Base-by-base conservation (phyloP, 352 stramenopile genomes). In the Phytopythium mirpurense region DNA sequence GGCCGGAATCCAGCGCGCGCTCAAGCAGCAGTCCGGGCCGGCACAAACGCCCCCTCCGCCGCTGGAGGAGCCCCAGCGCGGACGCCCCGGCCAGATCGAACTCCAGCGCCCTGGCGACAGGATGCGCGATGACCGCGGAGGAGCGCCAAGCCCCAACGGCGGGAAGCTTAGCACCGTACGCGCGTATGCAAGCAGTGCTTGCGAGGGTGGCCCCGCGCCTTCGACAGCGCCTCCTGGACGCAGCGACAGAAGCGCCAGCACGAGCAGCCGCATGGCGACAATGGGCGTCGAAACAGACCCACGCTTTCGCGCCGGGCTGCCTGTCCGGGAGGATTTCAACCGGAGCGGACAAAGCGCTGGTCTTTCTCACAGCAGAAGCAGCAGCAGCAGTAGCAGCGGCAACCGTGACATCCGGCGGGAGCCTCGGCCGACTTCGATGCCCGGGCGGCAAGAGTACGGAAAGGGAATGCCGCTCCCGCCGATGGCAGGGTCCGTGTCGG, bases 1-100 rank as follows among this genome's bases (percentile, higher is more conserved):
- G 14, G 73, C 59, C n/a, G 65, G 76, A 46, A 78, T 84, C 32
- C 68, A 82, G 37, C 53, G 50, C 31, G 60, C 79, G 26, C 54
- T 84, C 18, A 57, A 68, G 35, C 59, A 70, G 47, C 62, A 65
- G 35, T 56, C 19, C 5, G 32, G 5, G n/a, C 11, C 23, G 18
- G 24, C 24, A 38, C 24, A 27, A 1, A 45, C 2, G 43, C 60
- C 26, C 54, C 61, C 3, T 44, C 56, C 53, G 49, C 60, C 63
- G 57, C 58, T 43, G 41, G 61, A 24, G 60, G 42, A 40, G 47
- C 56, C 55, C 54, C 59, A 2, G 47, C 46, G 46, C 19, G 46
- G 29, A 21, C 29, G 46, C 31, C 2, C 29, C 8, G 37, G n/a
- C 10, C 31, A 19, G 7, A 15, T 19, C 46, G 46, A 52, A 3